Percentiles rank a stretch among this genome's conserved stretches.
phyloP scores from a whole-genome alignment of 2,329 filamentous ascomycete genomes.

The Aureobasidium sp. region DNA sequence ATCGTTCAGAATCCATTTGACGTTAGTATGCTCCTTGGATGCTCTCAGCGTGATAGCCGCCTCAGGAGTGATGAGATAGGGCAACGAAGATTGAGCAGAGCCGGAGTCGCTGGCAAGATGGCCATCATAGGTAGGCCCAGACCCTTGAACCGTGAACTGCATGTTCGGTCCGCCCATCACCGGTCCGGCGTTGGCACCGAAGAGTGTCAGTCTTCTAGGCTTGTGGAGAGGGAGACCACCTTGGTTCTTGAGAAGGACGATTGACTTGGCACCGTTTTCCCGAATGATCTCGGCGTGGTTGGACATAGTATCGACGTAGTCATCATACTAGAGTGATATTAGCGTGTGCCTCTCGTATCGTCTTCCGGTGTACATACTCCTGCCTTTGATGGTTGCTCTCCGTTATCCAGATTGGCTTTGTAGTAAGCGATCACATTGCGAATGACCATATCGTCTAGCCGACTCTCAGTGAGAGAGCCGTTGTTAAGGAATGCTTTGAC shows the following conservation, averaged over 20 bases:
- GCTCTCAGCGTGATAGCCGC: conserved; percentile 24
- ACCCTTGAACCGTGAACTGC: conserved; percentile 37
- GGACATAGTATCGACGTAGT: conserved; percentile 58
- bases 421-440: conserved; percentile 44
- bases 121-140: conserved; percentile 32
- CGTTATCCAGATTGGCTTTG: conserved; percentile 41
- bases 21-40: conserved; percentile 19
- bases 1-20: conserved; percentile 25
- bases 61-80: conserved; percentile 27
- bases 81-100: conserved; percentile 34
- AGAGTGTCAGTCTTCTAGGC: conserved; percentile 39
- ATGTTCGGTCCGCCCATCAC: conserved; percentile 40
- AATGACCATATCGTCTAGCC: conserved; percentile 37
- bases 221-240: conserved; percentile 38
- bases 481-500: conserved; percentile 24
- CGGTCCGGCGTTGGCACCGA: conserved; percentile 44
- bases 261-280: conserved; percentile 46
- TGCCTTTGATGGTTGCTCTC: conserved; percentile 31
- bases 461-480: conserved; percentile 25
- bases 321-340: conserved; percentile 31
- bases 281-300: conserved; percentile 68
- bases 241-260: conserved; percentile 43
- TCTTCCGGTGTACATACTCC: neutral
- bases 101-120: conserved; percentile 43
- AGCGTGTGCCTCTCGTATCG: neutral